Evolutionary conservation across 495 filamentous ascomycete genomes (phyloP).

Genomic region (Neurospora intermedia): DNA sequence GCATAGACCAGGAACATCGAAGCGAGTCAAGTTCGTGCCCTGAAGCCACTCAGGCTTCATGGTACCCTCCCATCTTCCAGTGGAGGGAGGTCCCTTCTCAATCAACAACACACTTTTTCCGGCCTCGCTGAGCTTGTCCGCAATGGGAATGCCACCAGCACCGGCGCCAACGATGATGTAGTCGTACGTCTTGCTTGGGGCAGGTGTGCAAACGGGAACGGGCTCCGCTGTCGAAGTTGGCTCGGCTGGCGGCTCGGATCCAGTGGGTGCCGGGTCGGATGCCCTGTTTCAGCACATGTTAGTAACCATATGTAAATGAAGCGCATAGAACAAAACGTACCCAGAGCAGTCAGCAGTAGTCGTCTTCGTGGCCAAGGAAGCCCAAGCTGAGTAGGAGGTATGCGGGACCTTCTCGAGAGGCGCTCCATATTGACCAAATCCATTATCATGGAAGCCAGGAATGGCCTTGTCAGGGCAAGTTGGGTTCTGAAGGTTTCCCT

Average conservation of each 20-base stretch:
- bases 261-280: neutral
- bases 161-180: conserved; percentile 58
- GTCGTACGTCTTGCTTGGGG: conserved; percentile 44
- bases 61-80: conserved; percentile 47
- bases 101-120: conserved; percentile 54
- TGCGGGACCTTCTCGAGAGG: conserved; percentile 31
- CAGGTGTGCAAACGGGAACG: conserved; percentile 21
- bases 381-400: conserved; percentile 39
- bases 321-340: conserved; percentile 7
- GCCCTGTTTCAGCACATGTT: conserved; percentile 1
- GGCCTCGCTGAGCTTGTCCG: conserved; percentile 49
- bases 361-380: conserved; percentile 28
- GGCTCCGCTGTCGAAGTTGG: conserved; percentile 2
- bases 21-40: conserved; percentile 56
- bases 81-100: conserved; percentile 52
- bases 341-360: conserved; percentile 29
- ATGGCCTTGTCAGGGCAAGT: conserved; percentile 22
- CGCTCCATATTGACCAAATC: conserved; percentile 33
- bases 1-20: conserved; percentile 67
- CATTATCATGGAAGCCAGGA: conserved; percentile 26
- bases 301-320: neutral
- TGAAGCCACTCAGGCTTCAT: conserved; percentile 50
- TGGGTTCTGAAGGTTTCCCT: conserved; percentile 12
- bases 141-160: conserved; percentile 52
- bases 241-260: conserved; percentile 1